These are phyloP conservation scores for Pyrus betulifolia DNA, from an alignment of 306 rosid genomes.

Conservation along the genomic window DNA sequence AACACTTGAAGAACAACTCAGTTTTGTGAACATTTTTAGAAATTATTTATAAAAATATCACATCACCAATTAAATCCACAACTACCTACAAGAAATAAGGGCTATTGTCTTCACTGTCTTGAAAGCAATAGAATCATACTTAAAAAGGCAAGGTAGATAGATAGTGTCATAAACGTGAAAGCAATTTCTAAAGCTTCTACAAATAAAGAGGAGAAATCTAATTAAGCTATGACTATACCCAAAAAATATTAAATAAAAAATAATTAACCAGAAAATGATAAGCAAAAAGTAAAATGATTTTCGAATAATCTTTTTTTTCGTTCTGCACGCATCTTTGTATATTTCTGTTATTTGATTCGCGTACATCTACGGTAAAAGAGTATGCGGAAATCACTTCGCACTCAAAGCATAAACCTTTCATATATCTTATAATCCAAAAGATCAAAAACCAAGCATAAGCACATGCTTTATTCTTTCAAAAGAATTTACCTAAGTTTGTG, in stretches of 20 bases:
- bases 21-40: not conserved
- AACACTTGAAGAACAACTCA: not conserved
- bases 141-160: not conserved
- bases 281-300: not conserved
- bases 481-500: too few species aligned
- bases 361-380: accelerated
- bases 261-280: not conserved
- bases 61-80: conserved; percentile 1
- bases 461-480: not conserved
- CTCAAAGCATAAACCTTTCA: not conserved
- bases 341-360: too few species aligned
- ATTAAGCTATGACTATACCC: too few species aligned
- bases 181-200: not conserved
- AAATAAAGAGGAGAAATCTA: not conserved
- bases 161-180: not conserved
- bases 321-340: accelerated
- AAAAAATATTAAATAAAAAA: not conserved
- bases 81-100: not conserved
- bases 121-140: not conserved
- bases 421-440: not conserved
- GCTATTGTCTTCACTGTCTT: not conserved
- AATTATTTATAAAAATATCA: not conserved
- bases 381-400: not conserved
- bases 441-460: not conserved
- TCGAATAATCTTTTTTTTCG: too few species aligned